phyloP scores from a whole-genome alignment of 2,329 filamentous ascomycete species.

The Paraphaeosphaeria sporulosa region DNA sequence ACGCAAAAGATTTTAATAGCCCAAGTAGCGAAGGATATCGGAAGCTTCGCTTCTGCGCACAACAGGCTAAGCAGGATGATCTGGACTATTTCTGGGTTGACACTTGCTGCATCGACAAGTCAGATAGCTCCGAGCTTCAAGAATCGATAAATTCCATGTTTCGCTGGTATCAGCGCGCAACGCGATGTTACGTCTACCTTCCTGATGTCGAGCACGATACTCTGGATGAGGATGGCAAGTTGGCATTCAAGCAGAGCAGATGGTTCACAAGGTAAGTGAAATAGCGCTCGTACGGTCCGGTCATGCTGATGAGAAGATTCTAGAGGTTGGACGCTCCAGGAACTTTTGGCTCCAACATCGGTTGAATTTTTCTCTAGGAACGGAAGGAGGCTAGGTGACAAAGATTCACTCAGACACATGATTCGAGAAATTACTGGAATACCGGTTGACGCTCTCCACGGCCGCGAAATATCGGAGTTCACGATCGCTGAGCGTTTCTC shows the following conservation, averaged over 20 bases:
- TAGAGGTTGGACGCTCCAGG: slow-evolving; percentile 14
- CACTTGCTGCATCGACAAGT: slow-evolving; percentile 11
- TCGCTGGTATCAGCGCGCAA: slow-evolving; percentile 4
- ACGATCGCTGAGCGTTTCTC: slow-evolving; percentile 15
- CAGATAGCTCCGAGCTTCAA: slow-evolving; percentile 5
- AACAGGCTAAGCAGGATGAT: slow-evolving; percentile 6
- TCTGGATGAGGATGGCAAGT: neutral
- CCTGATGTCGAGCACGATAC: slow-evolving; percentile 5
- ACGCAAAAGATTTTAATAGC: neutral
- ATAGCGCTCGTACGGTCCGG: no score
- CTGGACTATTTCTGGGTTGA: slow-evolving; percentile 8
- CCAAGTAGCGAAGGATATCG: neutral
- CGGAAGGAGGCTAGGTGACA: slow-evolving; percentile 10
- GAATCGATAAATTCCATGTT: slow-evolving; percentile 13
- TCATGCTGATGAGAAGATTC: neutral
- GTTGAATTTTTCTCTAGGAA: slow-evolving; percentile 18
- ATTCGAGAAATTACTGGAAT: slow-evolving; percentile 12
- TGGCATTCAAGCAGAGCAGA: slow-evolving; percentile 9
- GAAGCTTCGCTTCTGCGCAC: slow-evolving; percentile 7
- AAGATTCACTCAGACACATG: slow-evolving; percentile 1
- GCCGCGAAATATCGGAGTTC: slow-evolving; percentile 9
- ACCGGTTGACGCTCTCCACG: slow-evolving; percentile 8
- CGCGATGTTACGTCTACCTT: slow-evolving; percentile 9
- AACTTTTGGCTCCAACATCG: slow-evolving; percentile 13
- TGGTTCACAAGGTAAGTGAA: neutral